phyloP scores from a whole-genome alignment of 441 rosid genomes.

The Bruguiera hainesii region DNA sequence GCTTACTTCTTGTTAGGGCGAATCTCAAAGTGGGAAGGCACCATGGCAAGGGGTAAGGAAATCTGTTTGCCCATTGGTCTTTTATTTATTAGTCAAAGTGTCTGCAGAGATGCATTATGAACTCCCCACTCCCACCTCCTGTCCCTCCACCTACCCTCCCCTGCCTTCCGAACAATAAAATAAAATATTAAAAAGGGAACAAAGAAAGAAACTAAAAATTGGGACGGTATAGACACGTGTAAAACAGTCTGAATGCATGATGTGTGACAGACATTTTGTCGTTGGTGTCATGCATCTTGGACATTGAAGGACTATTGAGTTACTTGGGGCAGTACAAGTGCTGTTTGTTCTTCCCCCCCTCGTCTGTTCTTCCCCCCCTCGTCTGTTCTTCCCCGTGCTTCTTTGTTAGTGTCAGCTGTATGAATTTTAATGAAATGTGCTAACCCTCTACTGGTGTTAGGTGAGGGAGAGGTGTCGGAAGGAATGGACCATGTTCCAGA shows the following conservation, averaged over 20 bases:
- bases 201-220: too few species aligned
- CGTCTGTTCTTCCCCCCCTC: background rate
- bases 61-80: background rate
- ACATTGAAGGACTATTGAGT: too few species aligned
- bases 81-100: background rate
- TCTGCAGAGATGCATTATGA: background rate
- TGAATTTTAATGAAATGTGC: background rate
- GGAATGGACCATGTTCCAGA: slow-evolving; percentile 85
- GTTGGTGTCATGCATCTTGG: too few species aligned
- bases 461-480: slow-evolving; percentile 86
- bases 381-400: background rate
- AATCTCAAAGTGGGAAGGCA: slow-evolving; percentile 55
- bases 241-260: too few species aligned
- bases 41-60: slow-evolving; percentile 84
- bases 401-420: background rate
- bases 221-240: too few species aligned
- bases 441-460: slow-evolving; percentile 30
- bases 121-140: background rate
- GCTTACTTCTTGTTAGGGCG: slow-evolving; percentile 51
- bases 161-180: too few species aligned
- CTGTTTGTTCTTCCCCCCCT: too few species aligned
- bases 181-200: too few species aligned
- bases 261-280: too few species aligned
- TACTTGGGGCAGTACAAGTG: too few species aligned
- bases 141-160: too few species aligned